Evolutionary conservation across 2,329 filamentous ascomycete genomes (phyloP).

Genomic region (Ceratocystis cacaofunesta): DNA sequence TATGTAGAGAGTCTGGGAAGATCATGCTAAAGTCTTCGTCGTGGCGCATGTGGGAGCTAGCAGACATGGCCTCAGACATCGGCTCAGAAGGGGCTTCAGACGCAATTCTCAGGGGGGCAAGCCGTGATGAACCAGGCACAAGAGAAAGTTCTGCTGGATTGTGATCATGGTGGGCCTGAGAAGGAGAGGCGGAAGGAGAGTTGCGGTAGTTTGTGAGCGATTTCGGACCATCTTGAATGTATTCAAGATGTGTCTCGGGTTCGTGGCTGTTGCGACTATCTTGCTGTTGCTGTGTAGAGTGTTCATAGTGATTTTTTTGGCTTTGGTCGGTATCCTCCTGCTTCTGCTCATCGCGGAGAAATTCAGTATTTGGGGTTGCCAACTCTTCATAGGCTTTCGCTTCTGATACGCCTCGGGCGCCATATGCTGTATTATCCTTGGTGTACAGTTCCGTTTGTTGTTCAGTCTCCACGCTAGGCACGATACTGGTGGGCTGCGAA

Average conservation of each 20-base stretch:
- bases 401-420: too few relatives aligned
- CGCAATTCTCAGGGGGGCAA: not conserved
- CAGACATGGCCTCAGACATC: constrained; percentile 12
- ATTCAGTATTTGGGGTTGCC: too few relatives aligned
- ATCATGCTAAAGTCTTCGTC: constrained; percentile 45
- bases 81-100: constrained; percentile 5
- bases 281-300: not conserved
- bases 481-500: not conserved
- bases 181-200: not conserved
- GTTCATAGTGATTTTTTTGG: not conserved
- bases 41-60: constrained; percentile 14
- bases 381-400: too few relatives aligned
- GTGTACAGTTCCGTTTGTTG: not conserved
- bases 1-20: constrained; percentile 38
- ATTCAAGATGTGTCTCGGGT: not conserved
- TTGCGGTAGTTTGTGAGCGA: too few relatives aligned
- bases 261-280: not conserved
- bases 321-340: too few relatives aligned
- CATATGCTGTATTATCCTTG: not conserved
- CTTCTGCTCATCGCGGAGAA: too few relatives aligned
- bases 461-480: constrained; percentile 1
- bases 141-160: not conserved
- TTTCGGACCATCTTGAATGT: too few relatives aligned
- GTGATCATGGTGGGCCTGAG: not conserved
- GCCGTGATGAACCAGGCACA: not conserved